Conservation (phyloP, 1,284 basidiomycete species). For the Trichosporon asahii region DNA sequence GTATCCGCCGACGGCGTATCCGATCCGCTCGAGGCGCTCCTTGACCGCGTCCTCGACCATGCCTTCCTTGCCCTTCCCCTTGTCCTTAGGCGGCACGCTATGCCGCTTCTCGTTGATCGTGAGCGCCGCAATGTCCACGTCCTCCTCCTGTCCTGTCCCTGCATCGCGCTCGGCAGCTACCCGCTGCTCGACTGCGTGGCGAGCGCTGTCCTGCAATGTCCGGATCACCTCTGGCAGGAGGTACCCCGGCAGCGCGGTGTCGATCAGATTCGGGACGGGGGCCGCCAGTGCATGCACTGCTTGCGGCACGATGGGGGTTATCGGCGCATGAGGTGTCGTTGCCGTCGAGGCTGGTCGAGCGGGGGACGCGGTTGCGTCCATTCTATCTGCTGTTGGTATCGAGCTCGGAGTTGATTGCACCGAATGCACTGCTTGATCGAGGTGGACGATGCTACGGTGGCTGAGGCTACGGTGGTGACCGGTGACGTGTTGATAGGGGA, state of each 20-base stretch:
- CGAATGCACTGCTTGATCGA: no score
- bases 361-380: conserved; percentile 33
- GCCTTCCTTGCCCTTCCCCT: conserved; percentile 46
- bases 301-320: conserved; percentile 40
- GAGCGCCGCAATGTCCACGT: conserved; percentile 29
- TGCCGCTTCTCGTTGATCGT: conserved; percentile 3
- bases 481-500: conserved; percentile 10
- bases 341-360: conserved; percentile 38
- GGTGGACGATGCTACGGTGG: no score
- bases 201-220: conserved; percentile 66
- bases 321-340: conserved; percentile 31
- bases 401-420: background rate
- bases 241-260: conserved; percentile 74
- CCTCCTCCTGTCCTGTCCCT: conserved; percentile 20
- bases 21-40: conserved; percentile 72
- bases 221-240: conserved; percentile 76
- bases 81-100: conserved; percentile 15
- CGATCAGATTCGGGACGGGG: conserved; percentile 57
- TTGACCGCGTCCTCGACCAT: conserved; percentile 66
- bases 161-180: conserved; percentile 43
- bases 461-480: background rate
- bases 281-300: conserved; percentile 46
- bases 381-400: background rate
- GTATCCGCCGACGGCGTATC: conserved; percentile 79
- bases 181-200: conserved; percentile 61